phyloP scores from a whole-genome alignment of 495 filamentous ascomycete genomes.

The Pseudotulostoma volvatum region DNA sequence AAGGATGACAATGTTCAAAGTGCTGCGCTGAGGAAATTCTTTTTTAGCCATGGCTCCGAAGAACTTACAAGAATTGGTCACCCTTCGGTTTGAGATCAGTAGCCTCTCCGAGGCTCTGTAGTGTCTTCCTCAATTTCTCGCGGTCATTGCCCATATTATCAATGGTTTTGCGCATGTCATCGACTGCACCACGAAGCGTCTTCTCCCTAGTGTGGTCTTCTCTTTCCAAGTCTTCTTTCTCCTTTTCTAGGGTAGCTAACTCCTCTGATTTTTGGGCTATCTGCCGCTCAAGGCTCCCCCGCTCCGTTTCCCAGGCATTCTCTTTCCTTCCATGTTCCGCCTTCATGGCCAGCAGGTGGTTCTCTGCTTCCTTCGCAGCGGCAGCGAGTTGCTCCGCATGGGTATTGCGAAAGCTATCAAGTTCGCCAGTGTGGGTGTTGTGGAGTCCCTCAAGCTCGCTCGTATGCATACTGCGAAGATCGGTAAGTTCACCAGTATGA shows the following conservation, averaged over 20 bases:
- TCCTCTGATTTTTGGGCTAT: slow-evolving; percentile 24
- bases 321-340: slow-evolving; percentile 23
- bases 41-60: not conserved
- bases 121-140: slow-evolving; percentile 38
- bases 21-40: too few relatives aligned
- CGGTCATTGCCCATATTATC: slow-evolving; percentile 38
- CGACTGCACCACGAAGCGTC: slow-evolving; percentile 30
- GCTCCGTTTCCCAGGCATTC: slow-evolving; percentile 22
- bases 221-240: slow-evolving; percentile 31
- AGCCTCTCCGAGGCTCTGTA: slow-evolving; percentile 41
- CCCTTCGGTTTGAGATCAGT: slow-evolving; percentile 43
- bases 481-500: slow-evolving; percentile 16
- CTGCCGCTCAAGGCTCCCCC: slow-evolving; percentile 17
- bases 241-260: slow-evolving; percentile 23
- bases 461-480: slow-evolving; percentile 4
- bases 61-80: slow-evolving; percentile 47
- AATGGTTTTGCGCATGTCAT: slow-evolving; percentile 35
- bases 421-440: not conserved
- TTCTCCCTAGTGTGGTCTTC: slow-evolving; percentile 33
- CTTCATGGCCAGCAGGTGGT: slow-evolving; percentile 21
- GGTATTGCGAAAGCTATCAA: not conserved
- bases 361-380: slow-evolving; percentile 17
- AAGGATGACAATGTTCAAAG: too few relatives aligned
- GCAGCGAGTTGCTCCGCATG: slow-evolving; percentile 13
- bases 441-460: slow-evolving; percentile 2